A percentile compares a stretch with the other conserved stretches of the same genome.
Conservation (phyloP, 2,329 filamentous ascomycete species). For the Monosporascus sp. region DNA sequence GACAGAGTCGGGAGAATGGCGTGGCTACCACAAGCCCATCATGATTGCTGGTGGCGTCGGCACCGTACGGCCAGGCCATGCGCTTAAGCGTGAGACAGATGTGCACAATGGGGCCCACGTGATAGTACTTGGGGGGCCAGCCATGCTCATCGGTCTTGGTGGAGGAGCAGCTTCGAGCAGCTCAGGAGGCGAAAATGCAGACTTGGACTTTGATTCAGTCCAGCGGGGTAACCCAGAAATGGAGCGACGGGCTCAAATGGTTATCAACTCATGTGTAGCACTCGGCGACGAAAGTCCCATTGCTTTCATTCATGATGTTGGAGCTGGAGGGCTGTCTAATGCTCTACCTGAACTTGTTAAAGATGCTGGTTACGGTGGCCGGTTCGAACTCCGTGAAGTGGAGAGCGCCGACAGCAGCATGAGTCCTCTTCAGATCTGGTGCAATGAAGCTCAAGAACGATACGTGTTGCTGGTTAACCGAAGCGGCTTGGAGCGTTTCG, state of each 20-base stretch:
- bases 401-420: constrained; percentile 86
- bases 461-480: constrained; percentile 87
- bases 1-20: constrained; percentile 52
- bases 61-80: constrained; percentile 84
- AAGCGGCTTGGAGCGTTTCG: constrained; percentile 72
- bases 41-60: constrained; percentile 87
- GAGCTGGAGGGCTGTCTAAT: constrained; percentile 77
- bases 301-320: constrained; percentile 95
- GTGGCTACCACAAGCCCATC: constrained; percentile 93
- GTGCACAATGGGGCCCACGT: constrained; percentile 81
- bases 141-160: constrained; percentile 95
- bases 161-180: constrained; percentile 93
- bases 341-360: constrained; percentile 66
- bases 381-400: constrained; percentile 90
- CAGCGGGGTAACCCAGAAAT: constrained; percentile 97
- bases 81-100: constrained; percentile 72
- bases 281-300: constrained; percentile 85
- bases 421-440: constrained; percentile 97
- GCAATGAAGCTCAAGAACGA: constrained; percentile 92
- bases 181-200: constrained; percentile 79
- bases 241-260: constrained; percentile 91
- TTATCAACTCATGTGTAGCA: constrained; percentile 89
- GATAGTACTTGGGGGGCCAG: constrained; percentile 89
- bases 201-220: constrained; percentile 94
- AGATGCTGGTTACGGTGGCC: constrained; percentile 84